Base-by-base conservation (phyloP, 371 early-diverging fungal species). In the Mortierella sp. region DNA sequence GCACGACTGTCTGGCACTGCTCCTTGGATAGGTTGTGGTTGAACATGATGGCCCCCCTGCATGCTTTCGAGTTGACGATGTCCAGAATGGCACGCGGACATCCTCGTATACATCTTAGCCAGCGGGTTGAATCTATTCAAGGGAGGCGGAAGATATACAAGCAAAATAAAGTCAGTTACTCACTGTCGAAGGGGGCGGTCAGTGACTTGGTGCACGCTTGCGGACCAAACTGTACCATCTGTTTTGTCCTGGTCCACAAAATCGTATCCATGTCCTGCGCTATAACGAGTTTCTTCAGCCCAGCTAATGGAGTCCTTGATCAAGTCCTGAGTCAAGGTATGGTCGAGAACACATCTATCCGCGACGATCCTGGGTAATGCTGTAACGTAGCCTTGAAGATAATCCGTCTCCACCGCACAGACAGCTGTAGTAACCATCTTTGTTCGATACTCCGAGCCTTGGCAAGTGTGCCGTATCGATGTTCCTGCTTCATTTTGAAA, bases 31-130 rank as follows among this genome's bases (percentile, higher is more conserved):
- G 75, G 21, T 54, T 59, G 39, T 91, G 90, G 48, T 93, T 93
- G 68, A 93, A 93, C 91, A 88, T 93, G 32, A 94, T 89, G 3
- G 94, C 93, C 37, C 88, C 87, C 55, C 92, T 76, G 68, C 94
- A 94, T 6, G 94, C 92, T 68, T 87, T 91, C 2, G 92, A 92
- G 58, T 92, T 88, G 24, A 93, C 57, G 27, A 92, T 84, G 19
- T 89, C 85, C 62, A 90, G 46, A 14, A 93, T 86, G 8, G 86
- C 88, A 26, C 80, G 82, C 1, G 94, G 92, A 64, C 90, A 90
- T 30, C 78, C 72, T 19, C 73, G 75, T 21, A 72, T 58, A 32
- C 79, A 69, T 24, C 55, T 61, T n/a, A 60, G 19, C 81, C 81
- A 80, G 28, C 31, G 43, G 23, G 17, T 42, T 11, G 32, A 9